phyloP scores from a whole-genome alignment of 2,329 filamentous ascomycete genomes.

The Alternaria burnsii region DNA sequence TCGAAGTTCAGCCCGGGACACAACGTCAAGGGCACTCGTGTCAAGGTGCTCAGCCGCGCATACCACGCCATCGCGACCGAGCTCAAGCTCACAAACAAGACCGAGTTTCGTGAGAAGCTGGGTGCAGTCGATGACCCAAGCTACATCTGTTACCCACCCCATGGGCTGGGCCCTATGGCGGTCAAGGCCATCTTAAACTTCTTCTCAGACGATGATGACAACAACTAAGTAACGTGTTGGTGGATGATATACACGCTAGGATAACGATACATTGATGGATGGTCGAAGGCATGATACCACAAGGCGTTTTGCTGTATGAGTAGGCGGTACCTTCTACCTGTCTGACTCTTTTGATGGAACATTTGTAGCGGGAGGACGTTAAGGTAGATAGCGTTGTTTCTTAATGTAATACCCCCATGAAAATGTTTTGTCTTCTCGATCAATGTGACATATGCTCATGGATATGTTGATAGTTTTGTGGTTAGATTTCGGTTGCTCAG shows the following conservation, averaged over 20 bases:
- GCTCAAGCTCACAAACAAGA: slow-evolving; percentile 83
- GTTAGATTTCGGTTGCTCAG: background rate
- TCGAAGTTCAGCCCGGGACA: slow-evolving; percentile 78
- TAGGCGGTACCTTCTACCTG: slow-evolving; percentile 5
- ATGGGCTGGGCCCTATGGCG: slow-evolving; percentile 82
- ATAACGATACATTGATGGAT: slow-evolving; percentile 18
- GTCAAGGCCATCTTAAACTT: slow-evolving; percentile 88
- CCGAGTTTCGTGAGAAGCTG: slow-evolving; percentile 89
- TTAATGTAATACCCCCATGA: slow-evolving; percentile 21
- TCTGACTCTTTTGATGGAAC: slow-evolving; percentile 9
- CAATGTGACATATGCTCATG: background rate
- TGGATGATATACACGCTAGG: slow-evolving; percentile 13
- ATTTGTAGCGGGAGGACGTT: slow-evolving; percentile 10
- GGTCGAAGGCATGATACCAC: slow-evolving; percentile 31
- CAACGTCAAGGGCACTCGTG: slow-evolving; percentile 80
- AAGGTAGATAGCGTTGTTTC: slow-evolving; percentile 19
- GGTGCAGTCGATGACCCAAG: slow-evolving; percentile 84
- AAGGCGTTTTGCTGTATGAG: slow-evolving; percentile 22
- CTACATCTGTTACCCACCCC: slow-evolving; percentile 88
- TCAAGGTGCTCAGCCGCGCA: slow-evolving; percentile 81
- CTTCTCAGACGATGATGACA: slow-evolving; percentile 73
- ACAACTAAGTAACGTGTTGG: slow-evolving; percentile 29
- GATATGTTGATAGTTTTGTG: background rate
- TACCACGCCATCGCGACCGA: slow-evolving; percentile 85
- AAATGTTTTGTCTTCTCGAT: background rate